Percentiles rank a stretch among this genome's conserved stretches.
Evolutionary conservation across 2,329 filamentous ascomycete genomes (phyloP).

Genomic region (Chalaropsis thielavioides): DNA sequence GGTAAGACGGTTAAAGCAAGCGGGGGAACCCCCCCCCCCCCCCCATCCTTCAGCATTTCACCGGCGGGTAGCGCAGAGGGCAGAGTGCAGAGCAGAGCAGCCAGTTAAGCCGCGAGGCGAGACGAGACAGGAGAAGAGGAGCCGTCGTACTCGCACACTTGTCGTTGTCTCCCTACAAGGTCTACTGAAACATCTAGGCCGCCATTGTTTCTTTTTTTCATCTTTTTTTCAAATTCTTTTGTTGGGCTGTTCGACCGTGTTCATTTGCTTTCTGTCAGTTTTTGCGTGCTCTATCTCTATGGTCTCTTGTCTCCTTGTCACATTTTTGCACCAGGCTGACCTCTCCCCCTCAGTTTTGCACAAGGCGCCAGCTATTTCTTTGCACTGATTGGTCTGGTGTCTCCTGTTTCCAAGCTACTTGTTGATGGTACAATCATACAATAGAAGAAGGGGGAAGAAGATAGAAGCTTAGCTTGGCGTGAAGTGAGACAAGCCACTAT

Average conservation of each 20-base stretch:
- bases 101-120: not conserved
- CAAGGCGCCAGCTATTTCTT: not conserved
- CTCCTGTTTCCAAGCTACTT: not conserved
- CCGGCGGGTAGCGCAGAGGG: not conserved
- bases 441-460: not conserved
- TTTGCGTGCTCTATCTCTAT: not conserved
- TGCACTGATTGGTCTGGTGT: not conserved
- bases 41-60: not conserved
- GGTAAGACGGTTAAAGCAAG: conserved; percentile 3
- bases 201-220: not conserved
- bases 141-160: not conserved
- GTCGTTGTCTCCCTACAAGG: not conserved
- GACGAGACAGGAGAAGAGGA: not conserved
- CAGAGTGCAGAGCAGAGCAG: not conserved
- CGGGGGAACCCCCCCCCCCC: not conserved
- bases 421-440: not conserved
- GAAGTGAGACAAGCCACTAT: not conserved
- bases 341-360: not conserved
- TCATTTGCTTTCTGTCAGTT: not conserved
- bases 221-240: not conserved
- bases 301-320: not conserved
- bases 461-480: not conserved
- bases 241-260: not conserved
- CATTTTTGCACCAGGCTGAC: no score
- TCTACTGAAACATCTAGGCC: not conserved